Conservation (phyloP, 2,329 filamentous ascomycete genomes). For the Aspergillus transmontanensis region DNA sequence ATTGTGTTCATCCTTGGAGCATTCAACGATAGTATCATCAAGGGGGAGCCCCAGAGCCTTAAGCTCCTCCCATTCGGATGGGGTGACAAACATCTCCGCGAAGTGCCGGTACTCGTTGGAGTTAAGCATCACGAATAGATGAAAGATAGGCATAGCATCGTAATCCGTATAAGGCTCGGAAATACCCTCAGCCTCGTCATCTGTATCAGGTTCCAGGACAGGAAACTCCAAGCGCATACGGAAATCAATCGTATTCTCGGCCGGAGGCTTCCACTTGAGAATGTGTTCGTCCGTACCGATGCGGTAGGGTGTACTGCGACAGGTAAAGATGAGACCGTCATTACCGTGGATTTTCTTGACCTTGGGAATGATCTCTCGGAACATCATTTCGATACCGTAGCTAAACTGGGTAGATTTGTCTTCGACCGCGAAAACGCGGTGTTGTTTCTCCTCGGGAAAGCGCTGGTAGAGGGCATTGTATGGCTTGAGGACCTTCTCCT, state of each 20-base stretch:
- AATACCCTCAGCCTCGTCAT: conserved; percentile 68
- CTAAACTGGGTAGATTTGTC: conserved; percentile 88
- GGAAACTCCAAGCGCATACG: conserved; percentile 78
- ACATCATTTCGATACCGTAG: conserved; percentile 91
- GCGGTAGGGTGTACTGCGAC: conserved; percentile 80
- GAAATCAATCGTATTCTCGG: conserved; percentile 96
- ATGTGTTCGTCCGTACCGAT: conserved; percentile 92
- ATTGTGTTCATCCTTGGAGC: conserved; percentile 72
- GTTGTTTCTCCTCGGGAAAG: conserved; percentile 69
- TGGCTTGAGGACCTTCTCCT: conserved; percentile 74
- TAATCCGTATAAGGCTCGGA: conserved; percentile 72
- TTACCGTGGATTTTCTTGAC: conserved; percentile 79
- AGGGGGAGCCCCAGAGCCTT: conserved; percentile 74
- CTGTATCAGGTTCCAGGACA: conserved; percentile 65
- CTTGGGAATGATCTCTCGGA: conserved; percentile 78
- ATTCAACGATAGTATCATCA: conserved; percentile 89
- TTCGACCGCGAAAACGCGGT: conserved; percentile 77
- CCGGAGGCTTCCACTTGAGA: conserved; percentile 94
- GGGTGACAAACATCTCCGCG: conserved; percentile 67
- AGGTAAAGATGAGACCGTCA: conserved; percentile 98
- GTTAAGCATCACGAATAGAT: conserved; percentile 71
- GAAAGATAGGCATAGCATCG: conserved; percentile 73
- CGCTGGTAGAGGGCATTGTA: conserved; percentile 74
- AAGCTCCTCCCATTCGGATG: conserved; percentile 79
- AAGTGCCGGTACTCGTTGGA: conserved; percentile 67